Conservation (phyloP, 2,329 filamentous ascomycete genomes). For the Malbranchea cinnamomea region DNA sequence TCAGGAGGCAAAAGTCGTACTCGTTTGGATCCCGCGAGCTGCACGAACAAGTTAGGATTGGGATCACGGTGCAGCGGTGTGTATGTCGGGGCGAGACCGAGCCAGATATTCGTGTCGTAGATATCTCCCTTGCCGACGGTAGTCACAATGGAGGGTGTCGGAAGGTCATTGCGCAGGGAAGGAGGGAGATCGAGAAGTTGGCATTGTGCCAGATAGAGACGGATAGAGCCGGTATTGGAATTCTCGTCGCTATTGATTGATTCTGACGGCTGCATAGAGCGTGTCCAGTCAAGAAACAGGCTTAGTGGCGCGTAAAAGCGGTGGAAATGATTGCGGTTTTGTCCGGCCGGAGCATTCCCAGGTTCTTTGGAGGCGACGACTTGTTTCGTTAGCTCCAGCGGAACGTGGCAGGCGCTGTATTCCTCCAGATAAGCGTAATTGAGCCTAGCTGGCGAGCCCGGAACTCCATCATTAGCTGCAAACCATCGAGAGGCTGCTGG, state of each 20-base stretch:
- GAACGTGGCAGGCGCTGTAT: constrained; percentile 37
- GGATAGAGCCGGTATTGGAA: constrained; percentile 11
- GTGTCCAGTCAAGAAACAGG: constrained; percentile 46
- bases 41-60: constrained; percentile 84
- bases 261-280: constrained; percentile 11
- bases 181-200: constrained; percentile 53
- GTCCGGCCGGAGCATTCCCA: constrained; percentile 1
- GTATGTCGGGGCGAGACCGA: constrained; percentile 72
- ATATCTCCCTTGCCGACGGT: constrained; percentile 60
- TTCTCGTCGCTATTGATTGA: constrained; percentile 12
- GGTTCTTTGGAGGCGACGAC: background rate
- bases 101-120: constrained; percentile 79
- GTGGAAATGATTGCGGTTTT: constrained; percentile 22
- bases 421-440: constrained; percentile 31
- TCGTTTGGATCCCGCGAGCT: constrained; percentile 58
- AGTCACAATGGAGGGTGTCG: constrained; percentile 48
- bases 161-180: constrained; percentile 48
- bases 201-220: constrained; percentile 79
- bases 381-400: constrained; percentile 40
- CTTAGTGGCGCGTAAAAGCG: constrained; percentile 38
- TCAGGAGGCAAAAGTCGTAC: constrained; percentile 54
- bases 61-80: constrained; percentile 87
- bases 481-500: constrained; percentile 51
- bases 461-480: constrained; percentile 14
- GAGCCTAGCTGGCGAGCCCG: constrained; percentile 14